Evolutionary conservation across 2,329 filamentous ascomycete genomes (phyloP), one percentile per base, ranked within the genome.

Genomic region (Colletotrichum endophyticum): DNA sequence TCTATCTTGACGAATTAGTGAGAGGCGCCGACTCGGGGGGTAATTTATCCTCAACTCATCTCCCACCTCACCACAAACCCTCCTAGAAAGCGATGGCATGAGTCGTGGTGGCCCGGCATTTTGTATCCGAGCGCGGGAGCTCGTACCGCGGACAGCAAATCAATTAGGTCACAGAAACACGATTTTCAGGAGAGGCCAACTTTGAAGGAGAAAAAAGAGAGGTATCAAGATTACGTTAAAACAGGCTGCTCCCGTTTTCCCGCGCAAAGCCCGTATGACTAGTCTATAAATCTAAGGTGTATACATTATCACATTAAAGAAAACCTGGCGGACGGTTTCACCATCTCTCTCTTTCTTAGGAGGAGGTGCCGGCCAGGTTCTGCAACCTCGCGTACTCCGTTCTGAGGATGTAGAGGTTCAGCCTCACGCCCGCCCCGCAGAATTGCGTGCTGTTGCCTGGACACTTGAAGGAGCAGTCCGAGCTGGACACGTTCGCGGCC

Each of bases 321-420:
- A 53, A 53, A 25, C n/a, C 44, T 19, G n/a, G 16, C 16, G 3
- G 44, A n/a, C n/a, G n/a, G 11, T 15, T 27, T n/a, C 16, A 22
- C 39, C 56, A 28, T 44, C 8, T 72, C 12, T 36, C 30, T 49
- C 34, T 27, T 27, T 76, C 27, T 53, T 76, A 27, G n/a, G 30
- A 1, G 57, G n/a, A 36, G 19, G 74, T 74, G 34, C 64, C 25
- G 59, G 73, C 66, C 19, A 8, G 13, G 27, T 66, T 70, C 36
- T 64, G 30, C 6, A 73, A 27, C 25, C 27, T 28, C 22, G 64
- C 36, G 4, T 74, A 30, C 66, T 74, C 70, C 28, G 73, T 66
- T 2, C 28, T 70, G 27, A 19, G 78, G 77, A 80, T 78, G 5
- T 86, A 86, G 71, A 85, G 25, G 44, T 81, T 85, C 62, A 86